Evolutionary conservation across 352 stramenopile species (phyloP).

Genomic region (Globisporangium perplexum): DNA sequence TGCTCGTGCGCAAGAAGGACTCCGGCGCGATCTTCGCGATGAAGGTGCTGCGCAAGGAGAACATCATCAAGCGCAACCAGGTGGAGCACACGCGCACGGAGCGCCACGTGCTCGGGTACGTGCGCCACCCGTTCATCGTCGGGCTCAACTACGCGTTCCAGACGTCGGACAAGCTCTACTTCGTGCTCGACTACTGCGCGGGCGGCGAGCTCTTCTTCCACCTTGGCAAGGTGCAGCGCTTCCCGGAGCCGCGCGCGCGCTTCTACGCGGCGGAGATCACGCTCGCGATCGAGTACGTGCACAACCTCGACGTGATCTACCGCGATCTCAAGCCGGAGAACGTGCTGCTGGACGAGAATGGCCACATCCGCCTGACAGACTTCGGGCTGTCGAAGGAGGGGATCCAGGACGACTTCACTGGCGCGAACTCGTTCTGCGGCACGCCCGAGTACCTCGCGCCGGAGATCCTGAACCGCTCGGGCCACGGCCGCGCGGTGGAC

Average conservation of each 20-base stretch:
- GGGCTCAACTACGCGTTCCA: conserved; percentile 96
- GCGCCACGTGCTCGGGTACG: conserved; percentile 95
- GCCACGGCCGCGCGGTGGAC: conserved; percentile 96
- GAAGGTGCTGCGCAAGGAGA: conserved; percentile 99
- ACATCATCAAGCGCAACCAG: conserved; percentile 99
- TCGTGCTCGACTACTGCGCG: conserved; percentile 98
- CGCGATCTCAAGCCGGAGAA: conserved; percentile 98
- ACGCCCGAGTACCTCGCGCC: conserved; percentile 99
- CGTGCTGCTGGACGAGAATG: conserved; percentile 94
- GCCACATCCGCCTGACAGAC: conserved; percentile 97
- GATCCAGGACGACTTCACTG: conserved; percentile 89
- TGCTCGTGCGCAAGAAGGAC: conserved; percentile 93
- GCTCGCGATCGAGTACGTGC: conserved; percentile 93
- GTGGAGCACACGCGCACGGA: conserved; percentile 99
- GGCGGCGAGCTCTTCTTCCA: conserved; percentile 96
- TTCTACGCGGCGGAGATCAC: conserved; percentile 98
- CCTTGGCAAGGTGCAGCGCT: conserved; percentile 90
- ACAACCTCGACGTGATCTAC: conserved; percentile 95
- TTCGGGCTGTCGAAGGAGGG: conserved; percentile 94
- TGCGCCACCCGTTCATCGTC: conserved; percentile 98
- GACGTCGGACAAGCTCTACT: conserved; percentile 96
- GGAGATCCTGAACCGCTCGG: conserved; percentile 96
- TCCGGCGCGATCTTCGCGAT: conserved; percentile 95
- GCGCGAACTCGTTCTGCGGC: conserved; percentile 96
- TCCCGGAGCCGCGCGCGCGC: conserved; percentile 88